phyloP scores from a whole-genome alignment of 2,329 filamentous ascomycete species.

The Pseudopyrenochaeta lycopersici region DNA sequence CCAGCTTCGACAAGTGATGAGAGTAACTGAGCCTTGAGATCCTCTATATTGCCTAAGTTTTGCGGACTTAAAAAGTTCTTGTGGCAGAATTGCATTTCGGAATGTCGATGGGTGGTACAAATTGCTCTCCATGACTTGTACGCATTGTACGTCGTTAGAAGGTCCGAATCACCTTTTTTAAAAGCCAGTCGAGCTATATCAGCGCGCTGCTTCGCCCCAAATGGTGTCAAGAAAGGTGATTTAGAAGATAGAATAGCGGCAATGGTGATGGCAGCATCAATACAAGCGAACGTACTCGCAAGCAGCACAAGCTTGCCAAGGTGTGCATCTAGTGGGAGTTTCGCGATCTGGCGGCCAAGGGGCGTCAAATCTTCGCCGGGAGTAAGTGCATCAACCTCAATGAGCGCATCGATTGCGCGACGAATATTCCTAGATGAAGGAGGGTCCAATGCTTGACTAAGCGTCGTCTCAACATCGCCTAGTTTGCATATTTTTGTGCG shows the following conservation, averaged over 20 bases:
- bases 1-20: conserved; percentile 86
- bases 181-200: conserved; percentile 82
- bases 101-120: conserved; percentile 73
- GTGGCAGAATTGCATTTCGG: conserved; percentile 89
- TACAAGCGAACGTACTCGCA: conserved; percentile 85
- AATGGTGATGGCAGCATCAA: conserved; percentile 90
- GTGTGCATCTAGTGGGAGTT: conserved; percentile 91
- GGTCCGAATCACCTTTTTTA: conserved; percentile 85
- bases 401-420: conserved; percentile 87
- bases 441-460: conserved; percentile 87
- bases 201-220: conserved; percentile 83
- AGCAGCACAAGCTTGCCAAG: conserved; percentile 91
- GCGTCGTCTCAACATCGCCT: conserved; percentile 88
- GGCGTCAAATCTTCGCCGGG: conserved; percentile 83
- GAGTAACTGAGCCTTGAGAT: conserved; percentile 90
- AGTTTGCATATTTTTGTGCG: conserved; percentile 98
- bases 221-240: conserved; percentile 88
- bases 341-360: conserved; percentile 85
- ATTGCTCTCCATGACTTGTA: conserved; percentile 89
- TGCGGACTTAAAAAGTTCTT: conserved; percentile 95
- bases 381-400: conserved; percentile 92
- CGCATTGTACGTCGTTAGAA: conserved; percentile 92
- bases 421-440: conserved; percentile 92
- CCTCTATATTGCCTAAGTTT: conserved; percentile 90
- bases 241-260: conserved; percentile 95